Evolutionary conservation across 2,329 filamentous ascomycete genomes (phyloP).

Genomic region (Fusarium scirpi): DNA sequence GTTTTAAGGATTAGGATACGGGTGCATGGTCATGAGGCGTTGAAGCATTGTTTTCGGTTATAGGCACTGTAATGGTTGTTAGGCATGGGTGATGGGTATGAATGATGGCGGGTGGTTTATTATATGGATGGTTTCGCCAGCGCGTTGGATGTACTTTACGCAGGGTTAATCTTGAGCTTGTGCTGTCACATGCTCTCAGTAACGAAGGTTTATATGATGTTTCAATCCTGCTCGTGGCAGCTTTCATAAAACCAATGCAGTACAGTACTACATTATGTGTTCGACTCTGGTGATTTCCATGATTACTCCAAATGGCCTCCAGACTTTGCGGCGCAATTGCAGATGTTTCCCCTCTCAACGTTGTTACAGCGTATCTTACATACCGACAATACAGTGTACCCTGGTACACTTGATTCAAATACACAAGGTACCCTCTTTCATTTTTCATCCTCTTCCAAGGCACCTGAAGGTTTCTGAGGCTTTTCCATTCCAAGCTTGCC

Average conservation of each 20-base stretch:
- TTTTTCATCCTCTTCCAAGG: conserved; percentile 26
- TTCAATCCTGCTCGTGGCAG: background rate
- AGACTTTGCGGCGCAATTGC: background rate
- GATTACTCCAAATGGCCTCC: background rate
- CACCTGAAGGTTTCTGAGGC: conserved; percentile 27
- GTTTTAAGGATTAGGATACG: conserved; percentile 28
- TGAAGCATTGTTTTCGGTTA: conserved; percentile 42
- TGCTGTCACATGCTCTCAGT: background rate
- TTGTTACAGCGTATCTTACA: conserved; percentile 38
- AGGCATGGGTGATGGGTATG: conserved; percentile 20
- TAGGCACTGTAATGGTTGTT: conserved; percentile 25
- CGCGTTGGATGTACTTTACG: conserved; percentile 36
- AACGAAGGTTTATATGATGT: background rate
- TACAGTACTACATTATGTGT: background rate
- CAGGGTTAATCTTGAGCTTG: conserved; percentile 40
- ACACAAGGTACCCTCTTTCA: background rate
- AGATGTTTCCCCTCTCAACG: background rate
- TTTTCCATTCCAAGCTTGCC: conserved; percentile 59
- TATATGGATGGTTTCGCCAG: conserved; percentile 24
- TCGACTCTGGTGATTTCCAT: background rate
- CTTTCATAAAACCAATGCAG: background rate
- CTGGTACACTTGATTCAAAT: background rate
- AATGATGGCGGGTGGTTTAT: conserved; percentile 27
- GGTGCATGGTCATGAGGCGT: conserved; percentile 40
- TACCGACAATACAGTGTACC: background rate